These are phyloP conservation scores for Ganoderma resinaceum DNA, from an alignment of 1,284 basidiomycete genomes.

Conservation along the genomic window DNA sequence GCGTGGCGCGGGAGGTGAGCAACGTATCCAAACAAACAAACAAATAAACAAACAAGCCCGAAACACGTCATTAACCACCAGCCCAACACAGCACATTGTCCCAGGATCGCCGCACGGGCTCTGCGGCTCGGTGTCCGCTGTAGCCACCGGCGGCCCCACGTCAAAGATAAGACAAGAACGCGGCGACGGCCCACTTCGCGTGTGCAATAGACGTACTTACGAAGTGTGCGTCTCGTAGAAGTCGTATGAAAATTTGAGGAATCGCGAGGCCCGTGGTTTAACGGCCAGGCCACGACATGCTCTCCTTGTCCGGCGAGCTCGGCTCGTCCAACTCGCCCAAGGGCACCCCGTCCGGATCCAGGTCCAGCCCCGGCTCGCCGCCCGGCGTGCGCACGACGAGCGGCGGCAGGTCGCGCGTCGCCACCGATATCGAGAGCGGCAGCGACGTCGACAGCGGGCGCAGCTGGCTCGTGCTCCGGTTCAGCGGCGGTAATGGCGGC, in stretches of 20 bases:
- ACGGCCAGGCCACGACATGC: slow-evolving; percentile 31
- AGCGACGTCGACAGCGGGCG: slow-evolving; percentile 19
- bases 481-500: slow-evolving; percentile 24
- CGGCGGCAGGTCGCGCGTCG: slow-evolving; percentile 20
- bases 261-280: neutral
- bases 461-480: slow-evolving; percentile 22
- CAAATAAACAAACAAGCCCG: neutral
- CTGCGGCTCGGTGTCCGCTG: neutral
- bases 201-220: too few relatives aligned
- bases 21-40: neutral
- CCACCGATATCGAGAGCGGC: slow-evolving; percentile 16
- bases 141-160: neutral
- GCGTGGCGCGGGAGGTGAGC: neutral
- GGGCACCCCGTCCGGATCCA: slow-evolving; percentile 37
- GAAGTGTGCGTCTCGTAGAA: neutral
- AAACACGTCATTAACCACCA: neutral
- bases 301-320: slow-evolving; percentile 38
- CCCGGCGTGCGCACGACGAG: slow-evolving; percentile 18
- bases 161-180: neutral
- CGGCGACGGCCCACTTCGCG: neutral
- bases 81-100: neutral
- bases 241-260: neutral
- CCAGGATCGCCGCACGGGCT: neutral
- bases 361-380: slow-evolving; percentile 21
- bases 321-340: slow-evolving; percentile 33